phyloP scores from a whole-genome alignment of 225 moss, liverwort and hornwort genomes.

The Polytrichum formosum region DNA sequence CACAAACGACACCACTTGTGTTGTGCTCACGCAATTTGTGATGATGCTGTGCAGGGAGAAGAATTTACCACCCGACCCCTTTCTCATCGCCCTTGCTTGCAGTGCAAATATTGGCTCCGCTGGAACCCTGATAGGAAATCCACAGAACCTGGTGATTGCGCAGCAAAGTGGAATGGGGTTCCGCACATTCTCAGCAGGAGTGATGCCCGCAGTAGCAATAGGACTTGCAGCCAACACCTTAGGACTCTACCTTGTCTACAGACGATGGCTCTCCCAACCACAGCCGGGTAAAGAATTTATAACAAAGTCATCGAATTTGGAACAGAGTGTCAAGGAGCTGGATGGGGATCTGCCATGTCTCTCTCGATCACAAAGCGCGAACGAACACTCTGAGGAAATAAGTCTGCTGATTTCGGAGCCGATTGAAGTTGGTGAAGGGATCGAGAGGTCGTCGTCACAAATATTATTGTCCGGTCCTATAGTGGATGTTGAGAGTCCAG shows the following conservation, averaged over 20 bases:
- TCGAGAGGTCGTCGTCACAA: neutral
- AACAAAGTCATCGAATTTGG: constrained; percentile 3
- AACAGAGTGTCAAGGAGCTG: neutral
- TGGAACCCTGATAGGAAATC: constrained; percentile 82
- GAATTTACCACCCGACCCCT: constrained; percentile 53
- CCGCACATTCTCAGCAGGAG: constrained; percentile 64
- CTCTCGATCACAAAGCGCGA: neutral
- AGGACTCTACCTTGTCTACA: constrained; percentile 48
- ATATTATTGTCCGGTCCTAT: neutral
- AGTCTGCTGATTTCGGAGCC: no score
- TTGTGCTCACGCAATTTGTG: constrained; percentile 74
- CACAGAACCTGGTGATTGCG: constrained; percentile 93
- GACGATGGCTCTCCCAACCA: constrained; percentile 29
- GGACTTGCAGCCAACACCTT: constrained; percentile 69
- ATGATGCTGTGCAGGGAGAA: constrained; percentile 61
- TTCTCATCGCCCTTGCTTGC: constrained; percentile 72
- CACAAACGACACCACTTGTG: constrained; percentile 92
- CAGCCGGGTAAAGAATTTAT: neutral
- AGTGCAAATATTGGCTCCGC: constrained; percentile 95
- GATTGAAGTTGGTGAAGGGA: neutral
- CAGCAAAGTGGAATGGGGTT: constrained; percentile 63
- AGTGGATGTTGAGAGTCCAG: no score
- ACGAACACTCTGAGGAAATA: neutral
- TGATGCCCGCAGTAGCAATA: constrained; percentile 58
- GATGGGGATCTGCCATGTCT: neutral